These are phyloP conservation scores for Gliomastix tumulicola DNA, from an alignment of 2,329 filamentous ascomycete species.

Conservation along the genomic window DNA sequence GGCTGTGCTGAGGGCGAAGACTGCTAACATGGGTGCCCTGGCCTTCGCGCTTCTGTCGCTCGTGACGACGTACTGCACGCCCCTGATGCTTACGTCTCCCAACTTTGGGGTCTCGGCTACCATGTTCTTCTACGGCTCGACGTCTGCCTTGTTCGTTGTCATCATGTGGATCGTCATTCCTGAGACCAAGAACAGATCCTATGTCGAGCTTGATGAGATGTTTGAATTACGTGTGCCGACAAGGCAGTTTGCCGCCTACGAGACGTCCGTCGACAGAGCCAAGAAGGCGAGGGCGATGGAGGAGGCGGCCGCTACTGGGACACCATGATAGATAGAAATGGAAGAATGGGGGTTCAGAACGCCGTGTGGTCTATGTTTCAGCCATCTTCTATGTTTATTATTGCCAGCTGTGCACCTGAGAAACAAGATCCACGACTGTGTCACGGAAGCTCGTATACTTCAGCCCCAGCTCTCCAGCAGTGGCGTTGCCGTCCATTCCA, in stretches of 20 bases:
- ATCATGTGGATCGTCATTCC: conserved; percentile 17
- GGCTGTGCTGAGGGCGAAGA: background rate
- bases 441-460: conserved; percentile 23
- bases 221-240: conserved; percentile 21
- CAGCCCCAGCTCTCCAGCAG: conserved; percentile 27
- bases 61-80: background rate
- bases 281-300: too few relatives aligned
- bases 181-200: conserved; percentile 36
- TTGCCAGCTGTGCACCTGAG: conserved; percentile 6
- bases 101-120: background rate
- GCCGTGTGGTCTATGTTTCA: too few relatives aligned
- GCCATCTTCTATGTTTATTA: too few relatives aligned
- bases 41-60: background rate
- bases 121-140: conserved; percentile 4
- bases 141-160: background rate
- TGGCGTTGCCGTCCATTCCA: conserved; percentile 31
- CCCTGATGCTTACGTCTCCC: background rate
- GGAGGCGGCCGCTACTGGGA: too few relatives aligned
- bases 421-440: conserved; percentile 25
- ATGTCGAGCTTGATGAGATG: conserved; percentile 24
- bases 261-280: background rate
- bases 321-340: too few relatives aligned
- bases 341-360: too few relatives aligned
- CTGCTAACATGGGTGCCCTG: background rate
- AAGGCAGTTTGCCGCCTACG: conserved; percentile 16